Base-by-base conservation (phyloP, 2,329 filamentous ascomycete genomes). In the Botrytis cinerea region DNA sequence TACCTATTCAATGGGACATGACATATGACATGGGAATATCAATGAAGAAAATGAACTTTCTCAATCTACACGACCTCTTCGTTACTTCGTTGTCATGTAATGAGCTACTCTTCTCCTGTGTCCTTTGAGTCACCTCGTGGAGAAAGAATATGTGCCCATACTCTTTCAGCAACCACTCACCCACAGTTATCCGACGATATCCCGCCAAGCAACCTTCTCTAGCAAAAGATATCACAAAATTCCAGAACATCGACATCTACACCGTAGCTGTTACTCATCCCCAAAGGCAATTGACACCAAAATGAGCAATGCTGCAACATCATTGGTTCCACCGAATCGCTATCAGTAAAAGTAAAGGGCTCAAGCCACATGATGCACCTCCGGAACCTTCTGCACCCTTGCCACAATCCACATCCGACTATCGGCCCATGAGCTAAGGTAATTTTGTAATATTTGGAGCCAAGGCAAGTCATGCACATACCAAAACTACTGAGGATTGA, bases 401-500 rank as follows among this genome's bases (percentile, higher is more conserved):
- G 64, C 46, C 46, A 67, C 28, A 54, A 32, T 35, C 28, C 22
- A 67, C 46, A 67, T 54, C 66, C 66, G 66, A 69, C 51, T 32
- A 57, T 69, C 48, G 66, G 66, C 66, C 66, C 66, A 57, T 69
- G 35, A 22, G 51, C 66, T 69, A 69, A 69, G 35, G 48, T 43
- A 57, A 57, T 57, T 69, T 43, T 43, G 48, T 69, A 69, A 57
- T 32, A 38, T 62, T 43, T 68, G 48, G 51, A 57, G 66, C 61
- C 61, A 63, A 63, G 61, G 38, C 8, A 57, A 43, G 38, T 43
- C 51, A 43, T 43, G 61, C 66, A 69, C 66, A 54, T 54, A 68
- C 64, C 64, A 67, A 28, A 66, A 25, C 25, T 54, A 51, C 10
- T 68, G 38, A 38, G 25, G 18, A 51, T 66, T 20, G 64, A 67